Conservation (phyloP, 1,139 yeast genomes). For the Geotrichum europaeum region DNA sequence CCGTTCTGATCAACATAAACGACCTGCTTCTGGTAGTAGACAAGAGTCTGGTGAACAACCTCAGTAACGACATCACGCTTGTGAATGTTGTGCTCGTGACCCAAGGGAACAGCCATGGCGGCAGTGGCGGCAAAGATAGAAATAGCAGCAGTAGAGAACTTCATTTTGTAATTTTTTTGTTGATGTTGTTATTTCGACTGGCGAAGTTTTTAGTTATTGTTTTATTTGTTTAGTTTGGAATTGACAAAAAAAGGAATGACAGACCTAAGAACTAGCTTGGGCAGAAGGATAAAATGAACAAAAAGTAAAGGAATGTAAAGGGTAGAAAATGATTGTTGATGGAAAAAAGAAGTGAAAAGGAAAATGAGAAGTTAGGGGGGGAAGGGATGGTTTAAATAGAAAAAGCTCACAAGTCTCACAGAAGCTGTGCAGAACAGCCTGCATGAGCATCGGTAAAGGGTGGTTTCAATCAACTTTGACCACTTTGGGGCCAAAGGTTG, state of each 20-base stretch:
- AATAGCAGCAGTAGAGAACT: conserved; percentile 5
- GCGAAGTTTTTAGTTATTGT: neutral
- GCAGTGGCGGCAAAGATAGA: conserved; percentile 6
- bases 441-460: neutral
- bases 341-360: neutral
- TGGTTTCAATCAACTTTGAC: neutral
- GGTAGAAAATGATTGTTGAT: neutral
- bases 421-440: neutral
- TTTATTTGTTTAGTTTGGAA: neutral
- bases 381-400: conserved; percentile 1
- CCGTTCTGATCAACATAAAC: conserved; percentile 35
- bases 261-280: neutral
- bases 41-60: conserved; percentile 31
- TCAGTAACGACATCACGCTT: conserved; percentile 34
- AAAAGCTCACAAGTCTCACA: neutral
- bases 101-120: conserved; percentile 11
- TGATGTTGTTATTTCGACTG: neutral
- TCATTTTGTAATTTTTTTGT: conserved; percentile 6
- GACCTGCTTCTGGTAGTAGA: conserved; percentile 33
- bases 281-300: neutral
- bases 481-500: neutral
- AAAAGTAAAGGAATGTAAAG: conserved; percentile 5
- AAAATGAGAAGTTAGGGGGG: neutral
- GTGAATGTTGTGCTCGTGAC: conserved; percentile 15
- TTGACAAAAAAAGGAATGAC: neutral